Base-by-base conservation (phyloP, 2,329 filamentous ascomycete genomes). In the Monosporascus sp. region DNA sequence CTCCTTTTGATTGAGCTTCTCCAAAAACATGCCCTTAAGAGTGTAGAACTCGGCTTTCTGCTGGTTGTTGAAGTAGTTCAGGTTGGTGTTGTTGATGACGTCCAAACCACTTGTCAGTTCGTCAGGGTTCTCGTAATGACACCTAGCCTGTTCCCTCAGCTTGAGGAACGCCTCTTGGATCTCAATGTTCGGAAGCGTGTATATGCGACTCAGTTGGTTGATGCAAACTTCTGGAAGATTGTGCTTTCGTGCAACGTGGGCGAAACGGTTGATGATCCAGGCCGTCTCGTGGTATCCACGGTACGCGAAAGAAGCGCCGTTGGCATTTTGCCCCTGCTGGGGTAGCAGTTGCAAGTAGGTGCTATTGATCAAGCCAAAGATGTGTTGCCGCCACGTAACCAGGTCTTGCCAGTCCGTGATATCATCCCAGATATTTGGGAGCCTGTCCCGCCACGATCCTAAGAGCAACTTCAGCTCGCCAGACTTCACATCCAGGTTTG, bases 1-100 rank as follows among this genome's bases (percentile, higher is more conserved):
- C 3, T 89, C 87, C 68, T 91, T 91, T 63, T 97, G 89, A 53
- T 86, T 86, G 9, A 99, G 80, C 70, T 96, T 97, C 68, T 95
- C 94, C 45, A 97, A 77, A 78, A 99, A 99, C 94, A 99, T 99
- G 57, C 94, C 94, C 79, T 99, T 99, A 51, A 99, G 81, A 0
- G 94, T 99, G 76, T 97, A 99, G 73, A 99, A 99, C 70, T 99
- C 94, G 8, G 94, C 94, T 73, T 99, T 99, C 70, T 99, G 94
- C 65, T 92, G 88, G 3, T 88, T 82, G 57, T 91, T 95, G 71
- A 99, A 99, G 76, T 99, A 99, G 70, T 96, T 97, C 53, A 99
- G 83, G 64, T 99, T 99, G 37, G 94, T 99, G 63, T 99, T 99
- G 72, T 99, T 99, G 70, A 99, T 99, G 3, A 99, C 94, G 66